These are phyloP conservation scores for Ochromonas danica DNA, from an alignment of 108 stramenopile genomes.

Conservation along the genomic window DNA sequence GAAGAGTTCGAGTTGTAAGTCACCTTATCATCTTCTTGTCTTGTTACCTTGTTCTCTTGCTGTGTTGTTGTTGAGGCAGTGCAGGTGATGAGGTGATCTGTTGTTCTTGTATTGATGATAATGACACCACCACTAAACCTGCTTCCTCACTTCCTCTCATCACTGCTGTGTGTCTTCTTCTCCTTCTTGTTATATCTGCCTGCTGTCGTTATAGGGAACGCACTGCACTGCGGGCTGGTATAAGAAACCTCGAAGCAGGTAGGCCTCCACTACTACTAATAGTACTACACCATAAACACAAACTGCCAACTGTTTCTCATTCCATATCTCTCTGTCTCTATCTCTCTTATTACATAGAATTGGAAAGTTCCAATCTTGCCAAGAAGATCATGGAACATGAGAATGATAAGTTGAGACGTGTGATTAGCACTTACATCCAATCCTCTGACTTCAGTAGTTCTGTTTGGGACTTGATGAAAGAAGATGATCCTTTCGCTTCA, in stretches of 20 bases:
- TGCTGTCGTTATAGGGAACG: slow-evolving; percentile 30
- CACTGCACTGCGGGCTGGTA: slow-evolving; percentile 17
- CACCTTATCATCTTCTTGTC: no score
- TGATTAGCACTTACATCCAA: slow-evolving; percentile 18
- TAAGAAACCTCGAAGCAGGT: slow-evolving; percentile 26
- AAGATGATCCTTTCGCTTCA: neutral
- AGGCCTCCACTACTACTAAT: no score
- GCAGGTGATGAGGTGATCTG: no score
- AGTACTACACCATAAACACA: no score
- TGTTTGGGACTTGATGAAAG: slow-evolving; percentile 22
- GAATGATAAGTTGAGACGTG: neutral
- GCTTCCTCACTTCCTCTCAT: neutral
- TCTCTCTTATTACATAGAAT: no score
- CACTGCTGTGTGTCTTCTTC: no score
- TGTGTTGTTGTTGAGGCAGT: no score
- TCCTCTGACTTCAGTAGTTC: neutral
- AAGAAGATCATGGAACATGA: neutral
- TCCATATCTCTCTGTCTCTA: no score
- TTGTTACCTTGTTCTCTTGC: no score
- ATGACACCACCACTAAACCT: neutral
- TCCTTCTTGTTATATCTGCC: no score
- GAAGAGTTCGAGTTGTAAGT: slow-evolving; percentile 31
- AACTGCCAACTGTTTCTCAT: no score
- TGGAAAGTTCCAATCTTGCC: neutral
- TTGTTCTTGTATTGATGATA: neutral